A percentile compares a stretch with the other conserved stretches of the same genome.
Evolutionary conservation across 768 basidiomycete genomes (phyloP).

Genomic region (Rhizopogon vulgaris): DNA sequence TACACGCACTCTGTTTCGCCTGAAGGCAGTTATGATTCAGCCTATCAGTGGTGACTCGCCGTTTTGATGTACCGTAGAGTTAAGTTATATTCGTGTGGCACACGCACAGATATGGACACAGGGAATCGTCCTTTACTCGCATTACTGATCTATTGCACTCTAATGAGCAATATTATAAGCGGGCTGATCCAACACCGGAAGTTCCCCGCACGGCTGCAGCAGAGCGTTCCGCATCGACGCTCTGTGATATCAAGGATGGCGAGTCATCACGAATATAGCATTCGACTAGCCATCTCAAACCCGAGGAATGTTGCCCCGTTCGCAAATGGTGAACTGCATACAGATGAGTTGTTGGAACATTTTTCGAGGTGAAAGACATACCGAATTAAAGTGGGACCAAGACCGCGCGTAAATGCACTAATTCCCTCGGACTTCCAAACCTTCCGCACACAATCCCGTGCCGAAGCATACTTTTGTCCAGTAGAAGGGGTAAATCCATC

Average conservation of each 20-base stretch:
- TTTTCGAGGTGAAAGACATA: slow-evolving; percentile 27
- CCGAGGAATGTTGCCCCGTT: slow-evolving; percentile 97
- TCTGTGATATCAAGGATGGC: not conserved
- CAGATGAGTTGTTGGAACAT: slow-evolving; percentile 4
- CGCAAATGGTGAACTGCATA: slow-evolving; percentile 80
- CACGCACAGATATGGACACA: too few species aligned
- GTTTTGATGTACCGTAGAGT: too few species aligned
- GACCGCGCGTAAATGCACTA: slow-evolving; percentile 84
- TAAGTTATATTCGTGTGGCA: not conserved
- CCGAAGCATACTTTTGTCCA: slow-evolving; percentile 77
- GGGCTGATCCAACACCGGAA: not conserved
- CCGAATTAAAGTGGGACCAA: slow-evolving; percentile 89
- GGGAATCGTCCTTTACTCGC: not conserved
- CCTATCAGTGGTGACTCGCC: not conserved
- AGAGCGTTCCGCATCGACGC: not conserved
- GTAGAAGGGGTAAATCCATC: slow-evolving; percentile 75
- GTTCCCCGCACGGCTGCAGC: not conserved
- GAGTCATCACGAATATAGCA: slow-evolving; percentile 37
- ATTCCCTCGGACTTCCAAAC: slow-evolving; percentile 83
- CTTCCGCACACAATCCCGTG: slow-evolving; percentile 75
- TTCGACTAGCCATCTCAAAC: slow-evolving; percentile 85
- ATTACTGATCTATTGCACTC: not conserved
- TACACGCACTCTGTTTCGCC: not conserved
- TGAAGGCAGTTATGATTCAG: too few species aligned
- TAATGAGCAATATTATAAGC: not conserved